phyloP scores from a whole-genome alignment of 345 rosid species.

The Psidium guajava region DNA sequence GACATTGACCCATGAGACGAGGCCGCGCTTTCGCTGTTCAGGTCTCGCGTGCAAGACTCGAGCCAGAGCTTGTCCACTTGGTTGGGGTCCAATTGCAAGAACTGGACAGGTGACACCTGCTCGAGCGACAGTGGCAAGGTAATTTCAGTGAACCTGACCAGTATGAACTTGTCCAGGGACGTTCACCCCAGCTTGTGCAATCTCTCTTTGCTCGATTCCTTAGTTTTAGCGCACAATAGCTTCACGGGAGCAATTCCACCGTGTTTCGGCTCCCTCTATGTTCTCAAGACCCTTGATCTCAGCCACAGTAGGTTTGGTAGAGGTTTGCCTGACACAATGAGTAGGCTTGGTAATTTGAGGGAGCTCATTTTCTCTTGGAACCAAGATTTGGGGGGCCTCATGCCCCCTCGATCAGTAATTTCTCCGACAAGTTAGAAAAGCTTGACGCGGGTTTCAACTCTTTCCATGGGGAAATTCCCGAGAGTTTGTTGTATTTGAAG shows the following conservation, averaged over 20 bases:
- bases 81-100: slow-evolving; percentile 58
- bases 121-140: slow-evolving; percentile 46
- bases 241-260: slow-evolving; percentile 52
- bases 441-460: slow-evolving; percentile 65
- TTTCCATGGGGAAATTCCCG: slow-evolving; percentile 54
- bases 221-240: slow-evolving; percentile 44
- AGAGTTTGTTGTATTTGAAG: slow-evolving; percentile 31
- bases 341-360: slow-evolving; percentile 36
- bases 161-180: slow-evolving; percentile 48
- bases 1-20: slow-evolving; percentile 49
- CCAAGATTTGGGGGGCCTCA: slow-evolving; percentile 34
- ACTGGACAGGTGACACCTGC: slow-evolving; percentile 70
- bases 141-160: slow-evolving; percentile 41
- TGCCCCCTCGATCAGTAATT: slow-evolving; percentile 69
- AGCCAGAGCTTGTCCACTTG: slow-evolving; percentile 43
- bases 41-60: slow-evolving; percentile 42
- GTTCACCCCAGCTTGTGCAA: slow-evolving; percentile 52
- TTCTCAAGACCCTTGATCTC: slow-evolving; percentile 60
- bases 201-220: slow-evolving; percentile 35
- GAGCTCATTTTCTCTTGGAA: slow-evolving; percentile 51
- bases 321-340: slow-evolving; percentile 34
- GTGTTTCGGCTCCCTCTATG: slow-evolving; percentile 44
- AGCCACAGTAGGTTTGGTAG: slow-evolving; percentile 53
- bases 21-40: slow-evolving; percentile 43
- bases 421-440: slow-evolving; percentile 44